Evolutionary conservation across 176 grass and related monocot genomes (phyloP).

Genomic region (Oryza longistaminata): DNA sequence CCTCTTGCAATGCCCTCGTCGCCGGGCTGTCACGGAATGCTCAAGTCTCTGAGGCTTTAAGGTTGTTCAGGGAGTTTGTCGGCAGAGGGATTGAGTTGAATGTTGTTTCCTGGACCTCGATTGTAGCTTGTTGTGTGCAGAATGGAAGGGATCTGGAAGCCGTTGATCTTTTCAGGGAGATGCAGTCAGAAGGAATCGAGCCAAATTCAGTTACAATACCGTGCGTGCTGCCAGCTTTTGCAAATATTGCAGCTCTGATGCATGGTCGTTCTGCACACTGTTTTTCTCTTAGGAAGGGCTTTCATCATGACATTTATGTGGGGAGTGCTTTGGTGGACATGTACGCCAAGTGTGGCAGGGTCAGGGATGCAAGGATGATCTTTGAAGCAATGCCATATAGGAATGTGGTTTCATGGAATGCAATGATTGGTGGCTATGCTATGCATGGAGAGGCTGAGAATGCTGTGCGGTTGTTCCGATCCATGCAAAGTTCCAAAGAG

Average conservation of each 20-base stretch:
- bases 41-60: constrained; percentile 46
- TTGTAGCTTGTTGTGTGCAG: constrained; percentile 66
- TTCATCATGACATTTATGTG: constrained; percentile 54
- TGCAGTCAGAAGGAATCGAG: constrained; percentile 59
- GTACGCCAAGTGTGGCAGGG: constrained; percentile 79
- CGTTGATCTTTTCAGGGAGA: constrained; percentile 66
- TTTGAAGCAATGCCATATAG: constrained; percentile 58
- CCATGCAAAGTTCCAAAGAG: constrained; percentile 45
- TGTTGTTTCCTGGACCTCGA: constrained; percentile 80
- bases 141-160: constrained; percentile 70
- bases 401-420: constrained; percentile 81
- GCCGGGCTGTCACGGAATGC: constrained; percentile 61
- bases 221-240: constrained; percentile 72
- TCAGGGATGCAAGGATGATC: constrained; percentile 49
- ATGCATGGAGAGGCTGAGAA: constrained; percentile 66
- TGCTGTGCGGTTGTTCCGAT: constrained; percentile 47
- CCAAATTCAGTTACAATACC: constrained; percentile 75
- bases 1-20: constrained; percentile 62
- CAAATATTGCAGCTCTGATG: constrained; percentile 64
- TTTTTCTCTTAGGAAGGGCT: constrained; percentile 57
- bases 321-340: constrained; percentile 67
- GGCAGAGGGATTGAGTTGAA: constrained; percentile 46
- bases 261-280: constrained; percentile 60
- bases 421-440: constrained; percentile 71
- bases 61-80: constrained; percentile 50